A percentile compares a stretch with the other conserved stretches of the same genome.
Evolutionary conservation across 352 stramenopile genomes (phyloP).

Genomic region (Pilasporangium apinafurcum): DNA sequence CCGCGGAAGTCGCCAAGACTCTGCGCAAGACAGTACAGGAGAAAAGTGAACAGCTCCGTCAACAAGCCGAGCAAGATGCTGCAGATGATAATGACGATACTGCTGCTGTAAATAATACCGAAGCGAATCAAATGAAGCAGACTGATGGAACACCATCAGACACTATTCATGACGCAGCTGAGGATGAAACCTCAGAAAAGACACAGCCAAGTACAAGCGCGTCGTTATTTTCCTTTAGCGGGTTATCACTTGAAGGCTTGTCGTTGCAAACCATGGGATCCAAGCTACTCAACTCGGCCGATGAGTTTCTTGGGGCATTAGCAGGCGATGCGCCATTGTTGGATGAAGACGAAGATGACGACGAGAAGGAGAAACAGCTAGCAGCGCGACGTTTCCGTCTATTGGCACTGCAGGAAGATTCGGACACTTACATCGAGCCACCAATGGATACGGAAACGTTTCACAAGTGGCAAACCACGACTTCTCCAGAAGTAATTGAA

Average conservation of each 20-base stretch:
- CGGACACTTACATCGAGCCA: slow-evolving; percentile 53
- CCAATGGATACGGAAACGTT: slow-evolving; percentile 57
- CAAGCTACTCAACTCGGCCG: slow-evolving; percentile 63
- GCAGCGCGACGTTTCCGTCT: slow-evolving; percentile 51
- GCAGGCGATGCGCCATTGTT: slow-evolving; percentile 19
- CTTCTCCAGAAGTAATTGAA: slow-evolving; percentile 22
- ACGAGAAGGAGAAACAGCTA: slow-evolving; percentile 4
- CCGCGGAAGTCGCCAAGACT: slow-evolving; percentile 49
- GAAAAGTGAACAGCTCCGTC: slow-evolving; percentile 32
- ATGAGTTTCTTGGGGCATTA: slow-evolving; percentile 51
- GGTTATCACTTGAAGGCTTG: slow-evolving; percentile 15
- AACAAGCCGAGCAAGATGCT: slow-evolving; percentile 18
- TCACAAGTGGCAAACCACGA: slow-evolving; percentile 43
- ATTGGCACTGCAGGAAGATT: slow-evolving; percentile 54
- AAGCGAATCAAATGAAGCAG: background rate
- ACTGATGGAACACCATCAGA: slow-evolving; percentile 6
- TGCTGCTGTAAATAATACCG: slow-evolving; percentile 2
- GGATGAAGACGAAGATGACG: slow-evolving; percentile 18
- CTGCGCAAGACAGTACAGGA: slow-evolving; percentile 48
- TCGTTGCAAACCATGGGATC: slow-evolving; percentile 53
- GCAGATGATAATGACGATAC: slow-evolving; percentile 10
- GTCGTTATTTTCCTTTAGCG: slow-evolving; percentile 57
- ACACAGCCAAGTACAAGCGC: background rate
- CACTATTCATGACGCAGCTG: slow-evolving; percentile 1
- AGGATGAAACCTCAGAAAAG: background rate